Evolutionary conservation across 306 rosid genomes (phyloP).

Genomic region (Cucumis cinereus): DNA sequence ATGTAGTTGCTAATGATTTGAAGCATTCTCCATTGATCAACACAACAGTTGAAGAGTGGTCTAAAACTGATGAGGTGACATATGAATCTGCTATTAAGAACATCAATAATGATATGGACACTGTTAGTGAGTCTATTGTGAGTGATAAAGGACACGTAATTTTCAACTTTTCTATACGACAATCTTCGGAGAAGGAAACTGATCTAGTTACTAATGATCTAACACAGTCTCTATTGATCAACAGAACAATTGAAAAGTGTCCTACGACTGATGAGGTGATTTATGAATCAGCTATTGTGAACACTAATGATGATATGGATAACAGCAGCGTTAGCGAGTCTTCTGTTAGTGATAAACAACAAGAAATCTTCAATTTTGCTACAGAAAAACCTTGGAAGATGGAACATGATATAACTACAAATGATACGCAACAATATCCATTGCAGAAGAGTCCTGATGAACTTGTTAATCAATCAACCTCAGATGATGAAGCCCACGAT

Average conservation of each 20-base stretch:
- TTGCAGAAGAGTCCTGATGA: conserved; percentile 12
- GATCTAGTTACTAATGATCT: background rate
- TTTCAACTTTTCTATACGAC: background rate
- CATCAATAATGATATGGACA: conserved; percentile 7
- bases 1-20: conserved; percentile 25
- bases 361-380: conserved; percentile 9
- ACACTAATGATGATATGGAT: conserved; percentile 14
- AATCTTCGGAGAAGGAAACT: background rate
- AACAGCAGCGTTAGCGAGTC: conserved; percentile 11
- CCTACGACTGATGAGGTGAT: conserved; percentile 12
- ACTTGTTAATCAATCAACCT: conserved; percentile 23
- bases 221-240: background rate
- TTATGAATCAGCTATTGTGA: conserved; percentile 17
- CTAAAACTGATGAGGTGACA: conserved; percentile 12
- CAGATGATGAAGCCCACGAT: conserved; percentile 8
- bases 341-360: conserved; percentile 15
- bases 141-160: conserved; percentile 18
- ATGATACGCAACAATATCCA: conserved; percentile 19
- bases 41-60: conserved; percentile 16
- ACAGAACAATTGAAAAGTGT: conserved; percentile 15
- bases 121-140: conserved; percentile 11
- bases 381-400: background rate
- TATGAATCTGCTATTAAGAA: conserved; percentile 18
- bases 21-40: conserved; percentile 9
- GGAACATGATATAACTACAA: conserved; percentile 21